Evolutionary conservation across 2,329 filamentous ascomycete species (phyloP), one percentile per base, ranked within the genome.

Genomic region (Xylariaceae sp.): DNA sequence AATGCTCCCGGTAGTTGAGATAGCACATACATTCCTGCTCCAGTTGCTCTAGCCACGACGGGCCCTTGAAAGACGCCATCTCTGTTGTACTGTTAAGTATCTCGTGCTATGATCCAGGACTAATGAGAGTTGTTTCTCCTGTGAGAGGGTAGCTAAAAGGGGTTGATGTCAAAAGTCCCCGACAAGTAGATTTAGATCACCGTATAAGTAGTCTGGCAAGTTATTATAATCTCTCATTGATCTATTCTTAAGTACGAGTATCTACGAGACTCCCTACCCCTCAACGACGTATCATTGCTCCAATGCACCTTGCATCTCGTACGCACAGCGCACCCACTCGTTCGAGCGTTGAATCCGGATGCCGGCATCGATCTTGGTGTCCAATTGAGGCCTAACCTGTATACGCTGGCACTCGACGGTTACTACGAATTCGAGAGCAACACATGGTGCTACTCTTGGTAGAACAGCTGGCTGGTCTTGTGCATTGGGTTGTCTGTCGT

Each of bases 41-140:
- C 15, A 62, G 53, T 53, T 58, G 58, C 18, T 60, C 61, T 7
- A 60, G 34, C 61, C 61, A 58, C 58, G 60, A 55, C 30, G 48
- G 55, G 11, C 49, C 45, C 42, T 56, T 45, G n/a, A 30, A 44
- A 30, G 58, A 47, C 23, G 23, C 52, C 58, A 60, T 60, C 30
- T 34, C 11, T 17, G n/a, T 48, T 18, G 45, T 4, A 5, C 17
- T 9, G n/a, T 18, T 0, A 23, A 6, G 11, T 2, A 3, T 50
- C 48, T 3, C 17, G 15, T 13, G 15, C 23, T 4, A n/a, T 11
- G 48, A n/a, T 50, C 11, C 48, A 18, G 5, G 8, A 10, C 17
- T 30, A 9, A 18, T 13, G 9, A 47, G 15, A 49, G 5, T 45
- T 45, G 11, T 5, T n/a, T 17, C 42, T 45, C 42, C 42, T n/a